Percentiles rank a stretch among this genome's conserved stretches.
Evolutionary conservation across 306 rosid genomes (phyloP).

Genomic region (Fagus sylvatica): DNA sequence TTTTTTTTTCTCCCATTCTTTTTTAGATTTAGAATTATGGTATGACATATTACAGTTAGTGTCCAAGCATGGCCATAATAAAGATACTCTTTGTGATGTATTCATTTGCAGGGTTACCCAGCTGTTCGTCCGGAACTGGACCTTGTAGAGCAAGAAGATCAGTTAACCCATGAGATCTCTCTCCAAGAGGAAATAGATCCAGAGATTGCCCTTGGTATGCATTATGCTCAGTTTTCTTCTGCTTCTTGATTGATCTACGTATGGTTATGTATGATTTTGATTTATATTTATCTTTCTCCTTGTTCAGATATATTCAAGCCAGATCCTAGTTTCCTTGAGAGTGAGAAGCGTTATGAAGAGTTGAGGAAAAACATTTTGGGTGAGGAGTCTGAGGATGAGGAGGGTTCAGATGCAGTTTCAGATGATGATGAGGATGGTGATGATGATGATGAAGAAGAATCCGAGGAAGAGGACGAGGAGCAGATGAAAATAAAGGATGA

Average conservation of each 20-base stretch:
- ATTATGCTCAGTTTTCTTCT: slow-evolving; percentile 9
- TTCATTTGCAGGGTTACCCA: slow-evolving; percentile 53
- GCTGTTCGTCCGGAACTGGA: slow-evolving; percentile 63
- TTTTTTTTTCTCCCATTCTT: not conserved
- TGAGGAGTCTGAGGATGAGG: slow-evolving; percentile 69
- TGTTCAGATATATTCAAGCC: slow-evolving; percentile 74
- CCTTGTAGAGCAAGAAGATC: slow-evolving; percentile 66
- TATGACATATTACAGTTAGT: not conserved
- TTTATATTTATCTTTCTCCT: not conserved
- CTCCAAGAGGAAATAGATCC: slow-evolving; percentile 51
- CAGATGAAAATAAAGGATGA: slow-evolving; percentile 78
- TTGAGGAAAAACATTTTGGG: slow-evolving; percentile 71
- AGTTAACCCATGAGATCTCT: slow-evolving; percentile 58
- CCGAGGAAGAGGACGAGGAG: slow-evolving; percentile 72
- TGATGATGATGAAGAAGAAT: slow-evolving; percentile 43
- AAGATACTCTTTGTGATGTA: not conserved
- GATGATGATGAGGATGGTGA: slow-evolving; percentile 33
- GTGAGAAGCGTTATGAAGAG: slow-evolving; percentile 79
- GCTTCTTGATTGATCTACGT: slow-evolving; percentile 13
- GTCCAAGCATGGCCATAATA: not conserved
- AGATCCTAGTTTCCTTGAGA: slow-evolving; percentile 74
- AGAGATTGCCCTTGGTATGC: slow-evolving; percentile 52
- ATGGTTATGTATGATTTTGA: not conserved
- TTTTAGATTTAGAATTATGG: not conserved
- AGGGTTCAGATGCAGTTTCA: slow-evolving; percentile 64